Evolutionary conservation across 495 filamentous ascomycete species (phyloP).

Genomic region (Neurospora pannonica): DNA sequence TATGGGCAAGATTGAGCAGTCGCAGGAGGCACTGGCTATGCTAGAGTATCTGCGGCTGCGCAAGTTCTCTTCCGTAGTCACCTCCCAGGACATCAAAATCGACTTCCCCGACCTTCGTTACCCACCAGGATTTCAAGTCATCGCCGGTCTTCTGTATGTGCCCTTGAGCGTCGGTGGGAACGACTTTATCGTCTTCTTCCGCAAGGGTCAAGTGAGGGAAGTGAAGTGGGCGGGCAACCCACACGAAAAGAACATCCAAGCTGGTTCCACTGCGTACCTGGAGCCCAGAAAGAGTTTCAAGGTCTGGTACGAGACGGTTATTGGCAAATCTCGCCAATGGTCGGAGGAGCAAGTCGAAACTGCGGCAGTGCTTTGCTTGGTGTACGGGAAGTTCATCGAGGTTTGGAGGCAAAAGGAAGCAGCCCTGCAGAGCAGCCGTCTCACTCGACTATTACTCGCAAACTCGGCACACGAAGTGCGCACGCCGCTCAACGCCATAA

Average conservation of each 20-base stretch:
- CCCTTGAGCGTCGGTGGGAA: conserved; percentile 65
- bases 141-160: conserved; percentile 78
- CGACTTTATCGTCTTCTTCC: conserved; percentile 91
- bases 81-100: conserved; percentile 63
- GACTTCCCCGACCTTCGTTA: conserved; percentile 85
- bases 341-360: conserved; percentile 71
- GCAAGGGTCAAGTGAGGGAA: conserved; percentile 65
- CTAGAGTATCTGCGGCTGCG: conserved; percentile 78
- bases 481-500: conserved; percentile 89
- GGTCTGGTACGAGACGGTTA: conserved; percentile 65
- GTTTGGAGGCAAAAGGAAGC: conserved; percentile 92
- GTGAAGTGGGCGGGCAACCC: conserved; percentile 94
- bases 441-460: conserved; percentile 72
- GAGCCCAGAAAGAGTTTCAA: conserved; percentile 73
- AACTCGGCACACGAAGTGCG: conserved; percentile 95
- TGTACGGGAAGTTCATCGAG: conserved; percentile 75
- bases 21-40: conserved; percentile 78
- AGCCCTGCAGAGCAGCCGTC: conserved; percentile 68
- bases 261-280: conserved; percentile 59
- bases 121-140: conserved; percentile 64
- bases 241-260: conserved; percentile 65
- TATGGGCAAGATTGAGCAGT: conserved; percentile 61
- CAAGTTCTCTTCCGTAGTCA: conserved; percentile 64
- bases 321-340: conserved; percentile 69
- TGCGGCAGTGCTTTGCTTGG: conserved; percentile 77